Conservation (phyloP, 2,329 filamentous ascomycete genomes). For the Clonostachys sp. region DNA sequence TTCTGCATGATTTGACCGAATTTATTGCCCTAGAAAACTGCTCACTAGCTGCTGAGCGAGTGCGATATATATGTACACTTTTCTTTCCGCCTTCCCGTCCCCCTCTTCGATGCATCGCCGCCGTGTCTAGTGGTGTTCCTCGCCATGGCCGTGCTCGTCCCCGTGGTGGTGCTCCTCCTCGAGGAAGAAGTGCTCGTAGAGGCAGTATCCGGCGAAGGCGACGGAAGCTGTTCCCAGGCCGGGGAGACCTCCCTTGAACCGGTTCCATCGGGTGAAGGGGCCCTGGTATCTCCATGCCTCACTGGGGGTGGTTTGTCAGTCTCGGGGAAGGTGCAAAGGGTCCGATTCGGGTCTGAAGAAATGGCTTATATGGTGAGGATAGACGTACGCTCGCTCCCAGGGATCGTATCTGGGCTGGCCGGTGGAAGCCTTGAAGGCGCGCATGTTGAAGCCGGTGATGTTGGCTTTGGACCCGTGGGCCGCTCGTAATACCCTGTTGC, state of each 20-base stretch:
- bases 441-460: conserved; percentile 89
- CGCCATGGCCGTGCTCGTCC: conserved; percentile 41
- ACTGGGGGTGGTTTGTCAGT: conserved; percentile 45
- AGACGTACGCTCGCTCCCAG: conserved; percentile 57
- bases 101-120: not conserved
- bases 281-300: conserved; percentile 95
- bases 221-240: conserved; percentile 90
- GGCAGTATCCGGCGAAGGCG: conserved; percentile 85
- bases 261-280: conserved; percentile 81
- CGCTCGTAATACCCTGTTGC: conserved; percentile 40
- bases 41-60: not conserved
- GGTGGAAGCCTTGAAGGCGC: conserved; percentile 70
- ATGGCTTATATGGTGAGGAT: not conserved
- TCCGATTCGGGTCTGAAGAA: not conserved
- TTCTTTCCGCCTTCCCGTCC: not conserved
- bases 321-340: not conserved
- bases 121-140: conserved; percentile 45
- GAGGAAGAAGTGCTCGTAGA: conserved; percentile 84
- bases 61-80: conserved; percentile 30
- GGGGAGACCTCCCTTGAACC: conserved; percentile 82
- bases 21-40: too few relatives aligned
- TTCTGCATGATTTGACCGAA: too few relatives aligned
- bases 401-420: conserved; percentile 60
- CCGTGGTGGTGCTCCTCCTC: conserved; percentile 61
- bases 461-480: conserved; percentile 56